Base-by-base conservation (phyloP, 2,329 filamentous ascomycete species). In the Curvularia verruculosa region DNA sequence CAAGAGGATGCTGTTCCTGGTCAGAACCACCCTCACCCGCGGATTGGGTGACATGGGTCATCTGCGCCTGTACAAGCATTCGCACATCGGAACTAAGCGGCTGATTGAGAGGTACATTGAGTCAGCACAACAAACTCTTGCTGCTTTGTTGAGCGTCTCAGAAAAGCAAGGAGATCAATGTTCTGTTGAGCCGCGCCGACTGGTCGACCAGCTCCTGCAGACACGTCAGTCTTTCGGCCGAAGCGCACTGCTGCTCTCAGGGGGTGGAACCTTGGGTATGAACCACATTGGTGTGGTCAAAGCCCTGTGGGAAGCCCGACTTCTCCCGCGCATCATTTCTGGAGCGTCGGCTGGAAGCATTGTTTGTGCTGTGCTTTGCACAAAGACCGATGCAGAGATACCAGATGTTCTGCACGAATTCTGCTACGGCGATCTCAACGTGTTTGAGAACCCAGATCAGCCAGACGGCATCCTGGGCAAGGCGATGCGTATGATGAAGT, bases 251-350 rank as follows among this genome's bases (percentile, higher is more conserved):
- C 81, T 96, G 9, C 80, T 96, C 9, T 96, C 92, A 4, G 92
- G 92, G 7, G 92, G 92, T 2, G 92, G 89, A 1, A 95, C 92
- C 0, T 92, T 96, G 77, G 92, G 92, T 39, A 96, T 96, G 90
- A 90, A 90, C 58, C 92, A 96, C 73, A 89, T 96, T 52, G 92
- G 92, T 1, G 92, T 96, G 2, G 80, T 96, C 52, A 96, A 96
- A 75, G 84, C 89, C 3, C 81, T 96, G 2, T 92, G 88, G 74
- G 87, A 95, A 69, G 83, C 85, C 3, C 84, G 85, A 7, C 81
- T 96, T 12, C 82, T 96, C 2, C 92, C 92, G 3, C 87, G 91
- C 45, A 93, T 96, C 72, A 91, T 96, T 49, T 96, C 91, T 0
- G 92, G 92, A 2, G 89, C 92, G 5, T 96, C 92, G 26, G 92